Conservation (phyloP, 2,329 filamentous ascomycete genomes). For the Lojkania enalia region DNA sequence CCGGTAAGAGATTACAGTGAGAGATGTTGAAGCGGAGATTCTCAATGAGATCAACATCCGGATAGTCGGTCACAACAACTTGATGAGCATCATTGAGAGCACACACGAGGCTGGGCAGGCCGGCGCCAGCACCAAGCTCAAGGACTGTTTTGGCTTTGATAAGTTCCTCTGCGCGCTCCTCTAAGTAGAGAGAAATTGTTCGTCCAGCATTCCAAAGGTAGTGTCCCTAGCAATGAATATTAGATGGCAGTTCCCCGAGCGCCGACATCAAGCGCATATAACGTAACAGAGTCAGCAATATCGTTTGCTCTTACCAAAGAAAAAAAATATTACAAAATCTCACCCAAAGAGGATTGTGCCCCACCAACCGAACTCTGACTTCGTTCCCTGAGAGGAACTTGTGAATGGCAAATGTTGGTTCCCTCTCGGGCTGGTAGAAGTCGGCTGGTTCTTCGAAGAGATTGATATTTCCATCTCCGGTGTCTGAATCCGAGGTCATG, state of each 20-base stretch:
- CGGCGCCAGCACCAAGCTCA: slow-evolving; percentile 87
- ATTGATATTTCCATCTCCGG: slow-evolving; percentile 1
- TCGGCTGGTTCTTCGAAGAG: slow-evolving; percentile 77
- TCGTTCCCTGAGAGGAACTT: slow-evolving; percentile 66
- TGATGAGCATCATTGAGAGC: slow-evolving; percentile 68
- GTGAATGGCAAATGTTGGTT: slow-evolving; percentile 73
- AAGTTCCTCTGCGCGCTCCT: slow-evolving; percentile 63
- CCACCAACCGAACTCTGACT: slow-evolving; percentile 76
- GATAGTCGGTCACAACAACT: slow-evolving; percentile 85
- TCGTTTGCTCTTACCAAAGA: too few species aligned
- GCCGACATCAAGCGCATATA: too few species aligned
- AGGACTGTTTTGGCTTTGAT: slow-evolving; percentile 73
- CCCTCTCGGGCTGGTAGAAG: slow-evolving; percentile 77
- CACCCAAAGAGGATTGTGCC: slow-evolving; percentile 84
- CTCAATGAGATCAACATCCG: slow-evolving; percentile 78
- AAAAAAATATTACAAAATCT: slow-evolving; percentile 23
- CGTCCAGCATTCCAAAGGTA: slow-evolving; percentile 89
- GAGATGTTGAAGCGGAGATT: slow-evolving; percentile 79
- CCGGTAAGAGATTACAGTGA: slow-evolving; percentile 52
- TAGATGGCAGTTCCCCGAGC: too few species aligned
- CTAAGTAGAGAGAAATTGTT: slow-evolving; percentile 76
- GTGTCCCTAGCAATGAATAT: slow-evolving; percentile 75
- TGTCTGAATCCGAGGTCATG: background rate
- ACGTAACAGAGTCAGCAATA: too few species aligned
- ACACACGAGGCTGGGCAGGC: slow-evolving; percentile 78